Evolutionary conservation across 257 asterid species (phyloP).

Genomic region (Ajuga chamaepitys): DNA sequence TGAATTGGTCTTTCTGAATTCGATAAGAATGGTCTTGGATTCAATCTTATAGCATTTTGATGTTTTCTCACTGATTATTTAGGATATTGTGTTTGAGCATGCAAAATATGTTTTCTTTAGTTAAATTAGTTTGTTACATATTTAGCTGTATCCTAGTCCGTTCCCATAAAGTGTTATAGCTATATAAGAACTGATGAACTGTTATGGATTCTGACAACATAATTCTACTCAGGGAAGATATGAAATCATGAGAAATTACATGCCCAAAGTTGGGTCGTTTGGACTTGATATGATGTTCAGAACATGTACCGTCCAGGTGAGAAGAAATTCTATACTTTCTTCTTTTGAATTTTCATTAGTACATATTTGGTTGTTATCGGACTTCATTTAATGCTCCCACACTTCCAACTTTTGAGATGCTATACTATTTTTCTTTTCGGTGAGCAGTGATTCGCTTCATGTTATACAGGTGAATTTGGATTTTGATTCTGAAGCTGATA

Average conservation of each 20-base stretch:
- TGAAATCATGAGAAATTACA: slow-evolving; percentile 81
- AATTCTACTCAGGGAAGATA: slow-evolving; percentile 79
- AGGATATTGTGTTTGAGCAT: background rate
- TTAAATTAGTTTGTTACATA: background rate
- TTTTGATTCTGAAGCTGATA: slow-evolving; percentile 91
- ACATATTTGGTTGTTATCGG: background rate
- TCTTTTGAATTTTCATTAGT: background rate
- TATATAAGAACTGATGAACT: slow-evolving; percentile 17
- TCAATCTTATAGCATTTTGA: background rate
- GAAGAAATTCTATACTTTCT: background rate
- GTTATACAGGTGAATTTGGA: slow-evolving; percentile 87
- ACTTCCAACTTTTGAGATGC: background rate
- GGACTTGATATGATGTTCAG: slow-evolving; percentile 97
- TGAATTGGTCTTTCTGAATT: background rate
- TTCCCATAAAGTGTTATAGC: background rate
- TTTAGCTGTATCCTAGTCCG: background rate
- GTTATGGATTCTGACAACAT: slow-evolving; percentile 25
- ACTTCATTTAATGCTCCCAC: background rate
- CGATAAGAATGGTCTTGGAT: background rate
- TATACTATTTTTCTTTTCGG: slow-evolving; percentile 1
- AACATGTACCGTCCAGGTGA: slow-evolving; percentile 96
- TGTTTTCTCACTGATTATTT: background rate
- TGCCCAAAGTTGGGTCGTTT: slow-evolving; percentile 98
- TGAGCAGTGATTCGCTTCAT: slow-evolving; percentile 7
- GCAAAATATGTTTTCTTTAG: background rate